phyloP scores from a whole-genome alignment of 441 rosid genomes.

The Adansonia rubrostipa region DNA sequence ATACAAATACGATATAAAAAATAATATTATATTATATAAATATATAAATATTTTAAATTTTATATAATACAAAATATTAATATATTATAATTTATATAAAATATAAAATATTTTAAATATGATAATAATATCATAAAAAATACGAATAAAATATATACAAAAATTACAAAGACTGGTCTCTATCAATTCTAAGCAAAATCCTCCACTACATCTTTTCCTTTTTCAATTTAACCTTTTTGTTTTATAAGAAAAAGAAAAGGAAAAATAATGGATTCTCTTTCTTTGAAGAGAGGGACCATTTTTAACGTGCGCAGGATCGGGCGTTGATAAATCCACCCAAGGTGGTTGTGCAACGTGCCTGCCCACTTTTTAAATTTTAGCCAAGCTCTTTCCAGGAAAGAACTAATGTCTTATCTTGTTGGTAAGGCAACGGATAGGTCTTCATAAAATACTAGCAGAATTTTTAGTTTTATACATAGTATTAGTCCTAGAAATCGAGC shows the following conservation, averaged over 20 bases:
- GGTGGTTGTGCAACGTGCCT: conserved; percentile 22
- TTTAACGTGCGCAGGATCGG: conserved; percentile 18
- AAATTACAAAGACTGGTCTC: not conserved
- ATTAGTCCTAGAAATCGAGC: too few relatives aligned
- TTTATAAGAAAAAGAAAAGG: not conserved
- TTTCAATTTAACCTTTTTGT: not conserved
- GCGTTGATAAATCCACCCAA: conserved; percentile 16
- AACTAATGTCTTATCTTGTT: conserved; percentile 36
- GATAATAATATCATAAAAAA: too few relatives aligned
- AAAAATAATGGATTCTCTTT: not conserved
- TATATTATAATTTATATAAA: too few relatives aligned
- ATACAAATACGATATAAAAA: too few relatives aligned
- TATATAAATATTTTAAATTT: too few relatives aligned
- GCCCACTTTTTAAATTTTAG: not conserved
- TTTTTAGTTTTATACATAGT: too few relatives aligned
- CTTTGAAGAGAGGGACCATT: conserved; percentile 17
- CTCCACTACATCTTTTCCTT: not conserved
- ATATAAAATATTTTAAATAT: too few relatives aligned
- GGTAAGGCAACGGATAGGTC: conserved; percentile 23
- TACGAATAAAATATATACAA: too few relatives aligned
- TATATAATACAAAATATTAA: too few relatives aligned
- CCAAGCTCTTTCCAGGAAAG: not conserved
- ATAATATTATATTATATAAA: too few relatives aligned
- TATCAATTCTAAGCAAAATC: not conserved
- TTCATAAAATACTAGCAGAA: not conserved